A percentile compares a stretch with the other conserved stretches of the same genome.
Evolutionary conservation across 2,329 filamentous ascomycete genomes (phyloP).

Genomic region (Colletotrichum australisinense): DNA sequence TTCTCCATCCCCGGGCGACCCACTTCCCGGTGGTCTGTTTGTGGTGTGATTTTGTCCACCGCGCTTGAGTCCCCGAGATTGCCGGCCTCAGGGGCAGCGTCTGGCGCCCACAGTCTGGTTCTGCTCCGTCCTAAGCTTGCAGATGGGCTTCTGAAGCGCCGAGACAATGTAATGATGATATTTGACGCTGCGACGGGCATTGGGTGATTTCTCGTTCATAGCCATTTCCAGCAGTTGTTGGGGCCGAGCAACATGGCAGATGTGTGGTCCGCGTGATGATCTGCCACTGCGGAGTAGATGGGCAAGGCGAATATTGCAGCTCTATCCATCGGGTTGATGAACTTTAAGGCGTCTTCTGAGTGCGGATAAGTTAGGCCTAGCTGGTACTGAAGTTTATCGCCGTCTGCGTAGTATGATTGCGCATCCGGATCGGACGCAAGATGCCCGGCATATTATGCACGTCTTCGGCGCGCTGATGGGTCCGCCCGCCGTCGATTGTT

Average conservation of each 20-base stretch:
- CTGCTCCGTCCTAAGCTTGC: too few species aligned
- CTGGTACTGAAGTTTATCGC: neutral
- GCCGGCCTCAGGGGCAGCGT: constrained; percentile 19
- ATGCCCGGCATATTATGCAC: neutral
- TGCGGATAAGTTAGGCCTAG: neutral
- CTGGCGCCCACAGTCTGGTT: too few species aligned
- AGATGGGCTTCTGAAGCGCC: neutral
- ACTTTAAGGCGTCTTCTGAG: too few species aligned
- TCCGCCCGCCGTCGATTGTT: neutral
- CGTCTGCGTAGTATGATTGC: neutral
- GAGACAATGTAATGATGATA: neutral
- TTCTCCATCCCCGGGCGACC: constrained; percentile 29
- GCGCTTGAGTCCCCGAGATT: constrained; percentile 19
- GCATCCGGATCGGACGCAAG: neutral
- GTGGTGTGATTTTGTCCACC: constrained; percentile 30
- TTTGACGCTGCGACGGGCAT: neutral
- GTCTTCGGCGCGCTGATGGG: neutral
- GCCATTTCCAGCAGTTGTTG: neutral
- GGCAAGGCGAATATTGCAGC: too few species aligned
- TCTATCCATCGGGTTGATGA: too few species aligned
- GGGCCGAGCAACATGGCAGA: neutral
- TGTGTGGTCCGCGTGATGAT: too few species aligned
- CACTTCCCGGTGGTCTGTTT: constrained; percentile 34
- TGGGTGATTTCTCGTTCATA: neutral
- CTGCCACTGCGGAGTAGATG: too few species aligned